Evolutionary conservation across 2,329 filamentous ascomycete species (phyloP).

Genomic region (Aurifilum marmelostoma): DNA sequence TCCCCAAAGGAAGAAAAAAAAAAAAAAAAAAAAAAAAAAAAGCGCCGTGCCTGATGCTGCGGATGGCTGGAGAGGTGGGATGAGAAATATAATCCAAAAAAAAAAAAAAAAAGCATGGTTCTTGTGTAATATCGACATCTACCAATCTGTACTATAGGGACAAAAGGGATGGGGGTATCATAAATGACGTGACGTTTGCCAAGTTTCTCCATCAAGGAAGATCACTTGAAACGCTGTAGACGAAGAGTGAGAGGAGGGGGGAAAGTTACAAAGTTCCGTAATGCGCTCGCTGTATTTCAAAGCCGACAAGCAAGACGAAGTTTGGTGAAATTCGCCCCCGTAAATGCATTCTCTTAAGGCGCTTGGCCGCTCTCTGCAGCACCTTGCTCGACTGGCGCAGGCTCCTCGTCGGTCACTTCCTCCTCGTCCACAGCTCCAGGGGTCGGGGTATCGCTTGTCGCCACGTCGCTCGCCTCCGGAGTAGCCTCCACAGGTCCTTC

Average conservation of each 20-base stretch:
- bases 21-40: no score
- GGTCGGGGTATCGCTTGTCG: slow-evolving; percentile 4
- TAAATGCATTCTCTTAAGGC: not conserved
- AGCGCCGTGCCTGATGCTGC: not conserved
- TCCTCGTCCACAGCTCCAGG: slow-evolving; percentile 13
- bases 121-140: slow-evolving; percentile 18
- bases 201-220: slow-evolving; percentile 8
- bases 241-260: slow-evolving; percentile 6
- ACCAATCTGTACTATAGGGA: slow-evolving; percentile 17
- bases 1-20: no score
- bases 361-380: not conserved
- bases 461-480: not conserved
- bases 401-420: not conserved
- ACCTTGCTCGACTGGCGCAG: slow-evolving; percentile 13
- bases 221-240: not conserved
- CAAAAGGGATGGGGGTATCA: slow-evolving; percentile 28
- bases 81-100: not conserved
- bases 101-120: not conserved
- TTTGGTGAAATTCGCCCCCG: not conserved
- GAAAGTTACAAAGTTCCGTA: no score
- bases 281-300: not conserved
- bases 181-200: slow-evolving; percentile 19
- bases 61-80: not conserved
- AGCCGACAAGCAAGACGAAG: not conserved
- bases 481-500: not conserved